phyloP scores from a whole-genome alignment of 345 rosid genomes.

The Mallotus nudiflorus region DNA sequence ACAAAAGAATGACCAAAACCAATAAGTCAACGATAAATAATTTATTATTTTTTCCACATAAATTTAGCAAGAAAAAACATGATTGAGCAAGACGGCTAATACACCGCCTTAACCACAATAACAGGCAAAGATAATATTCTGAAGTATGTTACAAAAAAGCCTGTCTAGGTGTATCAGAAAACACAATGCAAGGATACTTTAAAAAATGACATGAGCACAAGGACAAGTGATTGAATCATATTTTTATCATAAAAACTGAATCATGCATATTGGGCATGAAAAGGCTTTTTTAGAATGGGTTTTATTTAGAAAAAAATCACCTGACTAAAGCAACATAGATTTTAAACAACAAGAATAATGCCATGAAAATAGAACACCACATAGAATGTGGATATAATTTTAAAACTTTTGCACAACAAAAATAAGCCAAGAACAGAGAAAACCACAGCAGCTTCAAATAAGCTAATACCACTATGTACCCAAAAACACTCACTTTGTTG shows the following conservation, averaged over 20 bases:
- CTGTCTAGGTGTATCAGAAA: too few relatives aligned
- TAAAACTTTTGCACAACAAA: background rate
- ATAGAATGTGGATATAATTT: background rate
- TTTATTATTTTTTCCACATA: background rate
- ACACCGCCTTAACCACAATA: background rate
- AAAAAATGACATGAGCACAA: background rate
- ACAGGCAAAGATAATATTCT: background rate
- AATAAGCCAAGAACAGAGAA: conserved; percentile 7
- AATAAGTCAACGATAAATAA: background rate
- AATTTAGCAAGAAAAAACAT: background rate
- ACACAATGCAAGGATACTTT: background rate
- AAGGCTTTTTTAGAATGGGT: background rate
- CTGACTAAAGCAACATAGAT: background rate
- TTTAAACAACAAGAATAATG: background rate
- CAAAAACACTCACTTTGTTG: conserved; percentile 59
- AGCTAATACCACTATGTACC: conserved; percentile 13
- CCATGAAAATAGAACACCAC: conserved; percentile 6
- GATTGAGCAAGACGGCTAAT: background rate
- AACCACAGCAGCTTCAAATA: conserved; percentile 5
- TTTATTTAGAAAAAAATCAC: background rate
- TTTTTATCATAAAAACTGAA: background rate
- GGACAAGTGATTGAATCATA: background rate
- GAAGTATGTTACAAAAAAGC: background rate
- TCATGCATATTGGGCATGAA: background rate
- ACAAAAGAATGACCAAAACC: background rate